phyloP scores from a whole-genome alignment of 2,329 filamentous ascomycete species.

The Hymenoscyphus fraxineus region DNA sequence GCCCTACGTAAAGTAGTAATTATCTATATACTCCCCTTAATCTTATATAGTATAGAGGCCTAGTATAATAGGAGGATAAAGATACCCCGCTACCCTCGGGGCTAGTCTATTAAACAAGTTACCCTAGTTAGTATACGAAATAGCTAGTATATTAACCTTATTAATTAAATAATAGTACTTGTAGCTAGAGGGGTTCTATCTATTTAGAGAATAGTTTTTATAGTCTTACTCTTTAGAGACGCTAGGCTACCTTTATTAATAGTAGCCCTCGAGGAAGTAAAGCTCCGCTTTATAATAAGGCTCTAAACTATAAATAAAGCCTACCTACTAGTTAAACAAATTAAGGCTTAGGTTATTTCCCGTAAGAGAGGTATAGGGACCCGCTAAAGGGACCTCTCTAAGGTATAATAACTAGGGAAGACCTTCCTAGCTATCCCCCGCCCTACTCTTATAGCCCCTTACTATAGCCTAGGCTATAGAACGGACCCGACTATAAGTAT shows the following conservation, averaged over 20 bases:
- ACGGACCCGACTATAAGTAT: background rate
- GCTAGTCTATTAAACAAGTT: background rate
- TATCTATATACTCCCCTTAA: background rate
- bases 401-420: background rate
- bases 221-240: no score
- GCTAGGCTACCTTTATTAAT: no score
- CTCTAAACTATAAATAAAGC: no score
- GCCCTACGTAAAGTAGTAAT: background rate
- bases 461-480: background rate
- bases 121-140: no score
- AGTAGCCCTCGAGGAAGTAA: no score
- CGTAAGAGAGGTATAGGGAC: background rate
- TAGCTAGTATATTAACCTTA: no score
- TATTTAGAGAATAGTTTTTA: no score
- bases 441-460: background rate
- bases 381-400: background rate
- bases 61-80: background rate
- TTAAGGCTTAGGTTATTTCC: background rate
- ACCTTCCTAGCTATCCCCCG: background rate
- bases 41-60: background rate
- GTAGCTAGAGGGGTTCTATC: no score
- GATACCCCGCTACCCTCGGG: background rate
- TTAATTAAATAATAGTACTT: no score
- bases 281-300: no score
- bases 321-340: background rate